phyloP scores from a whole-genome alignment of 1,139 yeast genomes.

The Candida tunisiensis region DNA sequence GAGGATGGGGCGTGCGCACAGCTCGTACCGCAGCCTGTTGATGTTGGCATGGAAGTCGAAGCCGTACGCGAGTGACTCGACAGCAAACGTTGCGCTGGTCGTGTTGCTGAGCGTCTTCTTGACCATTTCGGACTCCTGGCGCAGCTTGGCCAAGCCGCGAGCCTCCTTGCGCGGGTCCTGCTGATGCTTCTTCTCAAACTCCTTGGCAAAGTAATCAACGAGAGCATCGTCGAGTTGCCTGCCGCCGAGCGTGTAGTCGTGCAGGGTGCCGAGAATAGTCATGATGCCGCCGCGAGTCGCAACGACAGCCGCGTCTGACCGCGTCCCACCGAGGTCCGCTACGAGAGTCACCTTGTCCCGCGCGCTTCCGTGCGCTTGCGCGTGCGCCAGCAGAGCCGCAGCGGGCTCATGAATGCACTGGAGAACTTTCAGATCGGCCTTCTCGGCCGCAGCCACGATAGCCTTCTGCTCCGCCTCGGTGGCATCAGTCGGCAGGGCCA shows the following conservation, averaged over 20 bases:
- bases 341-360: slow-evolving; percentile 78
- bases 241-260: slow-evolving; percentile 79
- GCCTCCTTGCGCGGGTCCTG: slow-evolving; percentile 67
- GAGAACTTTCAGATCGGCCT: slow-evolving; percentile 63
- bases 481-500: slow-evolving; percentile 87
- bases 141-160: slow-evolving; percentile 79
- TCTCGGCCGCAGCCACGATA: slow-evolving; percentile 42
- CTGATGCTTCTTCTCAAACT: slow-evolving; percentile 78
- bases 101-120: slow-evolving; percentile 91
- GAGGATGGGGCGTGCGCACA: slow-evolving; percentile 67
- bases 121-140: slow-evolving; percentile 67
- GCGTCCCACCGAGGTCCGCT: slow-evolving; percentile 92
- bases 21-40: slow-evolving; percentile 88
- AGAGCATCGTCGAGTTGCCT: slow-evolving; percentile 66
- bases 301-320: slow-evolving; percentile 92
- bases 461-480: slow-evolving; percentile 53
- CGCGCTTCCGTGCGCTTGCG: slow-evolving; percentile 20
- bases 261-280: slow-evolving; percentile 77
- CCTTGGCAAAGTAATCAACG: slow-evolving; percentile 76
- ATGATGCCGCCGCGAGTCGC: slow-evolving; percentile 88
- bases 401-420: slow-evolving; percentile 90
- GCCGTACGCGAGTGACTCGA: slow-evolving; percentile 91
- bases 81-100: slow-evolving; percentile 75
- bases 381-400: slow-evolving; percentile 76
- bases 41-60: slow-evolving; percentile 83